Evolutionary conservation across 1,284 basidiomycete species (phyloP).

Genomic region (Ganoderma lucidum): DNA sequence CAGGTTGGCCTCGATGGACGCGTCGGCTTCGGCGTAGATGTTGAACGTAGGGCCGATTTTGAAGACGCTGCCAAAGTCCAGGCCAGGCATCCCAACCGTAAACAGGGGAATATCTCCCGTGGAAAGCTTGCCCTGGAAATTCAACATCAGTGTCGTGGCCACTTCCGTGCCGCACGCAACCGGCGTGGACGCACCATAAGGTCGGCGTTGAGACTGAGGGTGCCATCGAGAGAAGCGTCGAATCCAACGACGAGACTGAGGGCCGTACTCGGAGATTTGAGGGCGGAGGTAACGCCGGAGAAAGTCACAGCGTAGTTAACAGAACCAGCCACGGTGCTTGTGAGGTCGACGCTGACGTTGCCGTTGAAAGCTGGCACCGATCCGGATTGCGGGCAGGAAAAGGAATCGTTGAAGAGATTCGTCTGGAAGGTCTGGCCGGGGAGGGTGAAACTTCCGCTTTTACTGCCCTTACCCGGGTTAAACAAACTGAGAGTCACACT

Average conservation of each 20-base stretch:
- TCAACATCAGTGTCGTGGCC: background rate
- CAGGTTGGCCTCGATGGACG: slow-evolving; percentile 46
- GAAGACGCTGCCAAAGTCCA: slow-evolving; percentile 35
- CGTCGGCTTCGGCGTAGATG: slow-evolving; percentile 38
- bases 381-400: slow-evolving; percentile 13
- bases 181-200: background rate
- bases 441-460: background rate
- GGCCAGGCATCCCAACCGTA: background rate
- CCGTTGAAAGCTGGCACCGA: background rate
- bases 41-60: slow-evolving; percentile 46
- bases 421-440: slow-evolving; percentile 11
- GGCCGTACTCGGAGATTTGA: background rate
- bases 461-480: background rate
- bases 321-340: slow-evolving; percentile 4
- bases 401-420: slow-evolving; percentile 1
- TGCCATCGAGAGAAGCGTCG: slow-evolving; percentile 5
- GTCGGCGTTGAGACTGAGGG: background rate
- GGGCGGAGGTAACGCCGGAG: background rate
- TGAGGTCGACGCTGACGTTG: background rate
- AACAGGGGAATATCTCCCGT: background rate
- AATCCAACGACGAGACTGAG: slow-evolving; percentile 5
- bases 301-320: background rate
- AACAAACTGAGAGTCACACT: background rate
- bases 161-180: too few species aligned
- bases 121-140: slow-evolving; percentile 6